phyloP scores from a whole-genome alignment of 306 rosid species.

The Cyclanthera cordifolia region DNA sequence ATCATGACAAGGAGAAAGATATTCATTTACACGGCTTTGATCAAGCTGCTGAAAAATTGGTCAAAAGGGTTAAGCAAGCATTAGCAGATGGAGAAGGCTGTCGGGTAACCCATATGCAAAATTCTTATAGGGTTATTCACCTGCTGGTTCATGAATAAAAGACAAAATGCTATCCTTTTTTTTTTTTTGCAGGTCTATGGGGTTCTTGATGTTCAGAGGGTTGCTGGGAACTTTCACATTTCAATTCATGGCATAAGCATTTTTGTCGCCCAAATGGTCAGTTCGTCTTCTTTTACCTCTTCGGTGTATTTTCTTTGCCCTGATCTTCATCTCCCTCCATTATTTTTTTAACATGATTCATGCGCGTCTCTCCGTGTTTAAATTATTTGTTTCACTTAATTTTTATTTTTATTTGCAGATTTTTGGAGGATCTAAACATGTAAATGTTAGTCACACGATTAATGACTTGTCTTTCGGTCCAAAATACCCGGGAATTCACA shows the following conservation, averaged over 20 bases:
- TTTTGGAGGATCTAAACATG: conserved; percentile 67
- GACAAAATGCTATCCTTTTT: conserved; percentile 6
- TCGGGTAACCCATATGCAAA: conserved; percentile 41
- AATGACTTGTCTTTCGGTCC: conserved; percentile 98
- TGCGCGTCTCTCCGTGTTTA: too few relatives aligned
- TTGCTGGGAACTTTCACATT: conserved; percentile 87
- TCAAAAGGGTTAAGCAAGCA: conserved; percentile 73
- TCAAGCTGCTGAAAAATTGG: conserved; percentile 51
- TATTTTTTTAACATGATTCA: too few relatives aligned
- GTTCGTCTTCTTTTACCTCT: conserved; percentile 8
- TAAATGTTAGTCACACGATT: conserved; percentile 78
- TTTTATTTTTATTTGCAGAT: conserved; percentile 72
- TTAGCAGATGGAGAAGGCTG: conserved; percentile 63
- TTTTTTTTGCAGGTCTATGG: conserved; percentile 80
- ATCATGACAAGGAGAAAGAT: conserved; percentile 43
- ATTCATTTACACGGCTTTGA: conserved; percentile 45
- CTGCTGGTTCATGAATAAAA: background rate
- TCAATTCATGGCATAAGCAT: conserved; percentile 87
- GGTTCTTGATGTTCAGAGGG: conserved; percentile 86
- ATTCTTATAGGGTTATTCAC: conserved; percentile 4
- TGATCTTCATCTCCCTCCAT: too few relatives aligned
- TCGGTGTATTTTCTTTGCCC: background rate
- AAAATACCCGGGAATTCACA: conserved; percentile 93
- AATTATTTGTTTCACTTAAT: too few relatives aligned
- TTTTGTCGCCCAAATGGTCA: conserved; percentile 84